These are phyloP conservation scores for Neopestalotiopsis sp. DNA, from an alignment of 2,329 filamentous ascomycete species.

Conservation along the genomic window DNA sequence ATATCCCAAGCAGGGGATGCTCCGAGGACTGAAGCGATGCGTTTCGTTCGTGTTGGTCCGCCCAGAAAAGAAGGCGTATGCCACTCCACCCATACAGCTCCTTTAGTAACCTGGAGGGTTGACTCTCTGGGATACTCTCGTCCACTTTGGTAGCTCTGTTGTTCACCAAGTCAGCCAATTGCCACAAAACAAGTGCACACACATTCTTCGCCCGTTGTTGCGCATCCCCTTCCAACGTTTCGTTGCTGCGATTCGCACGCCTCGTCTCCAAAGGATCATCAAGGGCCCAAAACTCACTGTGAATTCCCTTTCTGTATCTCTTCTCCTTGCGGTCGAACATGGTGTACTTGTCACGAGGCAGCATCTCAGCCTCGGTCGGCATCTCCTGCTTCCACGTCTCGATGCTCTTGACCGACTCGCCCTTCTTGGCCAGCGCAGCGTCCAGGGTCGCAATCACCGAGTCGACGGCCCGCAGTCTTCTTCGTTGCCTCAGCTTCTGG, in stretches of 20 bases:
- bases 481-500: constrained; percentile 87
- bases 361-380: constrained; percentile 94
- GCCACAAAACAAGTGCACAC: neutral
- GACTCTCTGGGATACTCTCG: constrained; percentile 88
- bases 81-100: neutral
- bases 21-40: neutral
- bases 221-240: neutral
- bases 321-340: constrained; percentile 97
- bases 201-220: neutral
- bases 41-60: neutral
- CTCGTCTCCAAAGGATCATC: no score
- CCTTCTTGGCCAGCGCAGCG: constrained; percentile 75
- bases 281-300: constrained; percentile 69
- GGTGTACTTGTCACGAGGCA: constrained; percentile 96
- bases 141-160: constrained; percentile 87
- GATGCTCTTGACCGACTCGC: constrained; percentile 75
- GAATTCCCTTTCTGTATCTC: constrained; percentile 94
- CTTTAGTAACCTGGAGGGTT: constrained; percentile 91
- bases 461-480: constrained; percentile 85
- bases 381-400: constrained; percentile 95
- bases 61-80: neutral
- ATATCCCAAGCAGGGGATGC: neutral
- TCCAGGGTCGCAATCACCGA: constrained; percentile 84
- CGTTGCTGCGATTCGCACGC: neutral
- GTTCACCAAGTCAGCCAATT: constrained; percentile 18